Evolutionary conservation across 306 rosid genomes (phyloP), one percentile per base, ranked within the genome.

Genomic region (Prunus fruticosa): DNA sequence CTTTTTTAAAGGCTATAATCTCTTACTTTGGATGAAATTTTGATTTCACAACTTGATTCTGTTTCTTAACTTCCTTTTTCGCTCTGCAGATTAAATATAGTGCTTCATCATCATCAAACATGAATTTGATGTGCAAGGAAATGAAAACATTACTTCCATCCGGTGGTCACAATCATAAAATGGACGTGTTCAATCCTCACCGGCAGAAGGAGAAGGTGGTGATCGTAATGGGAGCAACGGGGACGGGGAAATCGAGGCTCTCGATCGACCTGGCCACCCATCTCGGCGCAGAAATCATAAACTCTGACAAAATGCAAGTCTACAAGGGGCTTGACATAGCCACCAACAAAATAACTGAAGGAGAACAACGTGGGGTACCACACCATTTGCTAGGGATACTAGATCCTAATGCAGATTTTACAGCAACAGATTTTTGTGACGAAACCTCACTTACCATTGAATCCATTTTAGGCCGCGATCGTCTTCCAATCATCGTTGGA

Each of bases 221-320:
- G 46, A 57, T 95, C 23, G 78, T 95, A 65, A 87, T 90, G 85
- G 99, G 99, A 3, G 96, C 97, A 6, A 95, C 99, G 0, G 99
- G 97, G 2, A 76, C 97, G 0, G 99, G 99, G 0, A 95, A 95
- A 57, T 95, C 99, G 5, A 84, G 86, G 74, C 88, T 95, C 1
- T 90, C 99, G 2, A 67, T 92, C 38, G 96, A 90, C 82, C 82
- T 95, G 1, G 97, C 96, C 23, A 84, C 84, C 5, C 73, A 23
- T 49, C 90, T 90, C 28, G 80, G 83, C 0, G 86, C 93, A 0
- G 97, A 95, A 78, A 80, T 95, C 84, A 88, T 95, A 45, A 95
- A 95, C 87, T 84, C 99, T 0, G 99, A 95, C 75, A 95, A 95
- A 88, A 90, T 95, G 67, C 99, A 95, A 86, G 86, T 84, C 14